Base-by-base conservation (phyloP, 2,329 filamentous ascomycete genomes). In the Aspergillus sp. region DNA sequence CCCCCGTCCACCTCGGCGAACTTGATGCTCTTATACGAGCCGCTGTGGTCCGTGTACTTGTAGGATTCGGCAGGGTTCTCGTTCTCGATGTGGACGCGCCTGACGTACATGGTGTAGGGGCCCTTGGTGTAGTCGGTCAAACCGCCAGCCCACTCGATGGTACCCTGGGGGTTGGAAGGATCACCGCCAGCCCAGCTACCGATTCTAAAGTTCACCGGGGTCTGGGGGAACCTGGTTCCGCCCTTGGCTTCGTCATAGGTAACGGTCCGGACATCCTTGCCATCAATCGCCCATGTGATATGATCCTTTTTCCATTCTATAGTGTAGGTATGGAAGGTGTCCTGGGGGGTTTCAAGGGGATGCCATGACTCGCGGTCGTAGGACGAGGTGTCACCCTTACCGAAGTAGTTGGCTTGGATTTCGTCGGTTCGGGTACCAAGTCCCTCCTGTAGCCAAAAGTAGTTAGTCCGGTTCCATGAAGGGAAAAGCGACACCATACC, bases 341-440 rank as follows among this genome's bases (percentile, higher is more conserved):
- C 50, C 43, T 66, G 61, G 36, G 82, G 89, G 50, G 71, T 62
- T 42, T 66, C 47, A 51, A 79, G 66, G 2, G 74, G 62, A 58
- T 88, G 81, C 57, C 84, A 86, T 37, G 82, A 80, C 40, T 81
- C 88, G 36, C 89, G 82, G 63, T 93, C 85, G 66, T 91, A 93
- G 8, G 74, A 74, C 3, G 52, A 46, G 1, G 83, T 86, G 48
- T 85, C 73, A 34, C 89, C 91, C 64, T 96, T 95, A 59, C 88
- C 86, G 49, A 96, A 98, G 67, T 93, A 98, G 64, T 98, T 96
- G 50, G 81, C 84, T 63, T 96, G 86, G 20, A 64, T 54, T 31
- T 52, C 41, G 24, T 42, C 49, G 13, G 44, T 52, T 31, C 57
- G 48, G 15, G 55, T 49, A 29, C 61, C 61, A 28, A 63, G 39